A percentile compares a stretch with the other conserved stretches of the same genome.
phyloP scores from a whole-genome alignment of 176 grass and related monocot genomes.

The Otatea glauca region DNA sequence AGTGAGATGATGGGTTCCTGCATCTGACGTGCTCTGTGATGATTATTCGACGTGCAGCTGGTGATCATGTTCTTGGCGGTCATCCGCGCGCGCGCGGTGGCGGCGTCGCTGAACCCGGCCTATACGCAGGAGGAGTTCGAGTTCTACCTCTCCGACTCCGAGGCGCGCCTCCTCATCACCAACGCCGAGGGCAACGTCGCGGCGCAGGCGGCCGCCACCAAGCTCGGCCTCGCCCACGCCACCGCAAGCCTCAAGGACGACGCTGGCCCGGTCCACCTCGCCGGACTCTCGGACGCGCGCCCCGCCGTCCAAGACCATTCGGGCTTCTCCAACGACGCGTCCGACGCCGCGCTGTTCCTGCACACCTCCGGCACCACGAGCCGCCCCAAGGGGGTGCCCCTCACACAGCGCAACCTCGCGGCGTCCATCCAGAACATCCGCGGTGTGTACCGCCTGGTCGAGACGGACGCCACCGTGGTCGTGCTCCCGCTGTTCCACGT shows the following conservation, averaged over 20 bases:
- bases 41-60: conserved; percentile 42
- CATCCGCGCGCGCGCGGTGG: conserved; percentile 68
- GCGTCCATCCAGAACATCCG: conserved; percentile 79
- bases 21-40: neutral
- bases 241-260: conserved; percentile 47
- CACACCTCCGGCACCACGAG: conserved; percentile 97
- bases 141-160: conserved; percentile 89
- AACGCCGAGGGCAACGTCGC: conserved; percentile 64
- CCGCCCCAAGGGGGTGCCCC: conserved; percentile 86
- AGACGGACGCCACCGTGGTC: conserved; percentile 75
- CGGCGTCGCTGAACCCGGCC: conserved; percentile 72
- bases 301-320: neutral
- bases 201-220: conserved; percentile 60
- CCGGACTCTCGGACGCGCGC: neutral
- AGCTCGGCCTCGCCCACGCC: conserved; percentile 51
- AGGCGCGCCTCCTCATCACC: conserved; percentile 64
- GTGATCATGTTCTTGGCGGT: conserved; percentile 84
- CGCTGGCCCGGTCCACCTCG: conserved; percentile 36
- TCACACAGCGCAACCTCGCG: conserved; percentile 88
- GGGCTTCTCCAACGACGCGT: conserved; percentile 40
- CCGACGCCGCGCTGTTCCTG: conserved; percentile 78
- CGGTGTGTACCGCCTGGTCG: conserved; percentile 56
- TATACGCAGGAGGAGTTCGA: conserved; percentile 91
- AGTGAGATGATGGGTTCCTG: neutral
- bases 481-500: conserved; percentile 93